Evolutionary conservation across 768 basidiomycete species (phyloP), one percentile per base, ranked within the genome.

Genomic region (Serendipita indica): DNA sequence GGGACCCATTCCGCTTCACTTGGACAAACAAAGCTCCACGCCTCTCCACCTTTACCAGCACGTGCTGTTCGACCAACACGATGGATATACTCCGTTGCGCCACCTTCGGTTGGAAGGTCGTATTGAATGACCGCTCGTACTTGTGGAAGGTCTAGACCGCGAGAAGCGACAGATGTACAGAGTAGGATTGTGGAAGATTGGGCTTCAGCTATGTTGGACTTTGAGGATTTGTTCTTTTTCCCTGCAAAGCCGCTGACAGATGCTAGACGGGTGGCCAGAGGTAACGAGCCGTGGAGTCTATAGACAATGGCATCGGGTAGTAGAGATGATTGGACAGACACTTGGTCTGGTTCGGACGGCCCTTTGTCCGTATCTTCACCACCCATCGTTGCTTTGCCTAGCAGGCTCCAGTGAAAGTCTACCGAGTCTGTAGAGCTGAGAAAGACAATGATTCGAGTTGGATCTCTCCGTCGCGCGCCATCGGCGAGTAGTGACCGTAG

Each of bases 101-200:
- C 94, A 16, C 92, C 89, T 73, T 99, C 96, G 0, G 96, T 98
- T 0, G 96, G 94, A 20, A 98, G 79, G 68, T 99, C 96, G 66
- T 96, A 96, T 67, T 99, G 96, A 32, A 98, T 73, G 61, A 99
- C 92, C 2, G 89, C 88, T 33, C 86, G 83, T 4, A 98, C 92
- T n/a, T 88, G 77, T 3, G 92, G 92, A 27, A 99, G 74, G 71
- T 98, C 94, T 25, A 99, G 79, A 67, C 96, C 96, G 67, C 96
- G 89, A n/a, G 96, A 92, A 2, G 96, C 96, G 57, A 99, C 93
- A 6, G 91, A 94, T 1, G 96, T 99, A 68, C 93, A 97, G 43
- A 98, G 76, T 3, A 99, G 77, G 52, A 99, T 77, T 1, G 92
- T 83, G 3, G 81, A 78, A 0, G 71, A 68, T 2, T 72, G 64